These are phyloP conservation scores for Curvularia spicifera DNA, from an alignment of 2,329 filamentous ascomycete genomes.

Conservation along the genomic window DNA sequence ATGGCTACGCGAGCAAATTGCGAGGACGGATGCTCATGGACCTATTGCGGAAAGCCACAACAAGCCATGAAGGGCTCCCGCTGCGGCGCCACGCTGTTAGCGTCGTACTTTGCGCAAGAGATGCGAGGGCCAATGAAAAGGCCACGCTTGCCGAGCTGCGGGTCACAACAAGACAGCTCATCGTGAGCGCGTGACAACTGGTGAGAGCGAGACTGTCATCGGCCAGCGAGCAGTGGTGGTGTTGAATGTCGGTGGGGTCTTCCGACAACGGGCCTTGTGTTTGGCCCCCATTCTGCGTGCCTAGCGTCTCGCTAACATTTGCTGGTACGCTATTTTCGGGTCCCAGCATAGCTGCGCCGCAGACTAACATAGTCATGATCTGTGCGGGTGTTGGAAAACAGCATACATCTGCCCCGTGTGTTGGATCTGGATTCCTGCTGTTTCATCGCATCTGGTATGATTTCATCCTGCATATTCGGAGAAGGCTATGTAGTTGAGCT, in stretches of 20 bases:
- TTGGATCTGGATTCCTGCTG: neutral
- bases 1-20: slow-evolving; percentile 11
- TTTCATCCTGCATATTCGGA: neutral
- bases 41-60: slow-evolving; percentile 25
- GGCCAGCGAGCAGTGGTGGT: slow-evolving; percentile 20
- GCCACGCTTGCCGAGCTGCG: slow-evolving; percentile 5
- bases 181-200: slow-evolving; percentile 16
- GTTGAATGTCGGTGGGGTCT: slow-evolving; percentile 17
- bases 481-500: neutral
- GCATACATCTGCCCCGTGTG: neutral
- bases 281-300: slow-evolving; percentile 11
- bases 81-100: slow-evolving; percentile 10
- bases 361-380: neutral
- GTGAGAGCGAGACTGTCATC: slow-evolving; percentile 14
- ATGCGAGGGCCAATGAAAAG: slow-evolving; percentile 12
- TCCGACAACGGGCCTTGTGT: slow-evolving; percentile 9
- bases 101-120: slow-evolving; percentile 5
- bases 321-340: slow-evolving; percentile 15
- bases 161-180: slow-evolving; percentile 10
- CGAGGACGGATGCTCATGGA: slow-evolving; percentile 19
- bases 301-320: slow-evolving; percentile 15
- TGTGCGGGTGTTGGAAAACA: neutral
- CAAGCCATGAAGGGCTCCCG: slow-evolving; percentile 14
- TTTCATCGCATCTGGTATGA: neutral
- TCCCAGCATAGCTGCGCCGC: slow-evolving; percentile 1